Evolutionary conservation across 495 filamentous ascomycete species (phyloP).

Genomic region (Penicillium goetzii): DNA sequence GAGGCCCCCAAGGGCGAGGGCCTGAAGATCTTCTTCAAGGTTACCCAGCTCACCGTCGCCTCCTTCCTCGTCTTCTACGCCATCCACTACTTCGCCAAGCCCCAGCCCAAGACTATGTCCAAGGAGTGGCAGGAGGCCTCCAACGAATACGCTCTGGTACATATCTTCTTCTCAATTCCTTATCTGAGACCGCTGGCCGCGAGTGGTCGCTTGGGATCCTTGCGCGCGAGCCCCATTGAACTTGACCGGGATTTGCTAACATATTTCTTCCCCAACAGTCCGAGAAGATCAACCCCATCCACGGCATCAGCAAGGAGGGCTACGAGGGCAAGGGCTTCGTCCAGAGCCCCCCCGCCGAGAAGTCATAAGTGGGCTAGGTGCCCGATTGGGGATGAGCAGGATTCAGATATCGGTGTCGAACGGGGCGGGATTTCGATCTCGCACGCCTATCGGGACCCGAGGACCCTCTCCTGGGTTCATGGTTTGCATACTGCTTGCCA

Average conservation of each 20-base stretch:
- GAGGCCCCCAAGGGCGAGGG: conserved; percentile 79
- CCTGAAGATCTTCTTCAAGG: conserved; percentile 73
- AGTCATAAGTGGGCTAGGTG: conserved; percentile 37
- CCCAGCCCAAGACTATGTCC: conserved; percentile 82
- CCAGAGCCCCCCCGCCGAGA: conserved; percentile 64
- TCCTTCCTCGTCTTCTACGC: conserved; percentile 67
- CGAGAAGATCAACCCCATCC: conserved; percentile 86
- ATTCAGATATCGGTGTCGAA: conserved; percentile 23
- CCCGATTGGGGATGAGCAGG: conserved; percentile 34
- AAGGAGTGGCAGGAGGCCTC: conserved; percentile 92
- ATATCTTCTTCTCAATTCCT: conserved; percentile 27
- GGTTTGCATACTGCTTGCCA: conserved; percentile 26
- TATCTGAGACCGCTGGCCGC: not conserved
- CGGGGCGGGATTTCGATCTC: conserved; percentile 15
- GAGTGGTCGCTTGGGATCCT: not conserved
- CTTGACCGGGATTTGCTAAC: conserved; percentile 20
- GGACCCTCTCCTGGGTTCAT: conserved; percentile 6
- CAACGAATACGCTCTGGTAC: conserved; percentile 89
- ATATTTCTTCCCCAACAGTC: conserved; percentile 50
- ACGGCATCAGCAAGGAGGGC: conserved; percentile 77
- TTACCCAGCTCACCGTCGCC: conserved; percentile 59
- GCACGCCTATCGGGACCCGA: conserved; percentile 6
- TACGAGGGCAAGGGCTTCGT: conserved; percentile 83
- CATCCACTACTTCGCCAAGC: conserved; percentile 67
- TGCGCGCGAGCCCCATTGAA: not conserved